Conservation (phyloP, 768 basidiomycete species). For the Peribolospora kevripleyi region DNA sequence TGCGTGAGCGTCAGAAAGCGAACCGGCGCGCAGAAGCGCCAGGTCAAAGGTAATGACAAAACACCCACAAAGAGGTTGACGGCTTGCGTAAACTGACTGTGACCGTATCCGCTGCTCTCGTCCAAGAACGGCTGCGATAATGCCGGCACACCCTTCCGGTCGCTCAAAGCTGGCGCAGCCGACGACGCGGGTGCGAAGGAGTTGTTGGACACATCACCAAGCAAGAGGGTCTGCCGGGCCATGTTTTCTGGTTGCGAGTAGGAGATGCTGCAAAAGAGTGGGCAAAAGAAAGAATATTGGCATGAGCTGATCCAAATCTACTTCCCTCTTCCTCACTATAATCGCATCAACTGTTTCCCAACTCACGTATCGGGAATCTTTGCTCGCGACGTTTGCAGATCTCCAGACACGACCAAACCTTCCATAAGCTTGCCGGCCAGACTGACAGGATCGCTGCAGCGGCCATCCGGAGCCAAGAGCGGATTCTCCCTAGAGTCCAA, state of each 20-base stretch:
- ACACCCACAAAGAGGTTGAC: conserved; percentile 57
- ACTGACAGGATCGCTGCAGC: conserved; percentile 27
- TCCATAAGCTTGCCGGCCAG: conserved; percentile 29
- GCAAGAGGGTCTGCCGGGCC: no score
- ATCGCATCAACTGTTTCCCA: neutral
- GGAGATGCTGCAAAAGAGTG: no score
- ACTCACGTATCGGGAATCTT: conserved; percentile 12
- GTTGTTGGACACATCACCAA: no score
- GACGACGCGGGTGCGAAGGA: neutral
- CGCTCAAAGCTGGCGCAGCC: neutral
- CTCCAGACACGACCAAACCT: neutral
- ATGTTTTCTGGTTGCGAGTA: no score
- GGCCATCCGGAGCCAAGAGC: conserved; percentile 42
- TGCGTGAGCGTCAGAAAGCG: neutral
- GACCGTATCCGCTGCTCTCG: conserved; percentile 26
- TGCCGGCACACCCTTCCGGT: conserved; percentile 19
- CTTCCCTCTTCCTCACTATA: no score
- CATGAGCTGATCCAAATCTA: no score
- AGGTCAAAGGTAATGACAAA: neutral
- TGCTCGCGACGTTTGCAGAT: neutral
- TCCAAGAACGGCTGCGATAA: conserved; percentile 40
- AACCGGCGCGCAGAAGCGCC: no score
- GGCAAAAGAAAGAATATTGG: no score
- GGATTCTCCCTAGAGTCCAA: conserved; percentile 1
- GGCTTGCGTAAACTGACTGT: conserved; percentile 54